Percentiles rank a stretch among this genome's conserved stretches.
These are phyloP conservation scores for Royoungia palumana DNA, from an alignment of 768 basidiomycete genomes.

Conservation along the genomic window DNA sequence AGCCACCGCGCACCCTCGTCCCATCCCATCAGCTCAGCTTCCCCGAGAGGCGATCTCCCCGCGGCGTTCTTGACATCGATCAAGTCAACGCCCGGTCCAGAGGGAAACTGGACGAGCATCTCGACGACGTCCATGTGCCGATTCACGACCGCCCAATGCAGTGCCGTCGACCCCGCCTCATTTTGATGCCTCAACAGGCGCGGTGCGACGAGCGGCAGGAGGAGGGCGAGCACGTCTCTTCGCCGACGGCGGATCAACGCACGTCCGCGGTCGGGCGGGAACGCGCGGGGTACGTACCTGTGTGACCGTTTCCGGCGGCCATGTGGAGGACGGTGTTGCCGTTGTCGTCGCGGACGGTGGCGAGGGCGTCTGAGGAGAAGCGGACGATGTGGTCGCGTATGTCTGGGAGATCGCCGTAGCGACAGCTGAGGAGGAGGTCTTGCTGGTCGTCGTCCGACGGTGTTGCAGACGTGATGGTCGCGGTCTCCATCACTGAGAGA, in stretches of 20 bases:
- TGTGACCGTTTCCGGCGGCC: constrained; percentile 85
- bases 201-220: constrained; percentile 59
- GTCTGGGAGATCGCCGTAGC: constrained; percentile 87
- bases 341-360: constrained; percentile 62
- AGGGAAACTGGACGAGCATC: constrained; percentile 53
- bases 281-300: constrained; percentile 48
- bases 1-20: constrained; percentile 84
- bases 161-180: constrained; percentile 69
- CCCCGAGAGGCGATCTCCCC: constrained; percentile 73
- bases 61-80: constrained; percentile 76
- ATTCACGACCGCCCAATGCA: constrained; percentile 93
- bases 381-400: constrained; percentile 60
- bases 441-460: constrained; percentile 55
- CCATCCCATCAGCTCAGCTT: constrained; percentile 78
- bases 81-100: constrained; percentile 59
- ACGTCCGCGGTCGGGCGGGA: constrained; percentile 38
- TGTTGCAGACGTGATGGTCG: neutral
- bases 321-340: constrained; percentile 84
- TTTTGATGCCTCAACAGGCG: constrained; percentile 63
- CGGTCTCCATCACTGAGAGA: too few relatives aligned
- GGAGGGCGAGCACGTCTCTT: constrained; percentile 71
- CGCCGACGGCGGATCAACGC: constrained; percentile 1
- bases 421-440: constrained; percentile 76
- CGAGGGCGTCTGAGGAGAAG: constrained; percentile 51
- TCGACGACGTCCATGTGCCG: constrained; percentile 62